These are phyloP conservation scores for Pleurotus sapidus DNA, from an alignment of 768 basidiomycete species.

Conservation along the genomic window DNA sequence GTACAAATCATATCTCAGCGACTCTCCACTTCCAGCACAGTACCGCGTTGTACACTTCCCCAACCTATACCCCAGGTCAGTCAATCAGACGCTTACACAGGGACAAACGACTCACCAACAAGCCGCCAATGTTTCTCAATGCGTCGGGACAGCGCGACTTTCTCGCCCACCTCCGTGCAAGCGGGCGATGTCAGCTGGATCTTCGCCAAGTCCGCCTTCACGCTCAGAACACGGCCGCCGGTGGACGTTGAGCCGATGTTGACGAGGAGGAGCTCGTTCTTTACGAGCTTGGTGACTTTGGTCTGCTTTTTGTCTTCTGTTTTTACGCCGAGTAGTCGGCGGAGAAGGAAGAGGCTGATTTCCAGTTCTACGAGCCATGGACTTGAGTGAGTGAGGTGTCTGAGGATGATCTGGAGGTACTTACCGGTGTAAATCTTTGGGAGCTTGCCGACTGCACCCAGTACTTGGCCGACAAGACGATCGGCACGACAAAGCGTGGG, in stretches of 20 bases:
- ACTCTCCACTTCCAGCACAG: constrained; percentile 72
- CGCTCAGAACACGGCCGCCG: constrained; percentile 90
- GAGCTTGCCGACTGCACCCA: constrained; percentile 92
- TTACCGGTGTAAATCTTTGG: constrained; percentile 89
- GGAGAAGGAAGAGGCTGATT: constrained; percentile 91
- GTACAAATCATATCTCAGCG: constrained; percentile 2
- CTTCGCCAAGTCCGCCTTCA: constrained; percentile 94
- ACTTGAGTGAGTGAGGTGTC: background rate
- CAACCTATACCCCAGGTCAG: constrained; percentile 33
- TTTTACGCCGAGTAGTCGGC: constrained; percentile 95
- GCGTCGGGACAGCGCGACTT: constrained; percentile 90
- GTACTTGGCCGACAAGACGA: constrained; percentile 93
- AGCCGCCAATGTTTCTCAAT: constrained; percentile 99
- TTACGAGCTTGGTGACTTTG: constrained; percentile 87
- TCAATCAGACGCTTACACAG: background rate
- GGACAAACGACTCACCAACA: constrained; percentile 62
- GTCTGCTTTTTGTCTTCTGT: constrained; percentile 99
- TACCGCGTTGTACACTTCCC: constrained; percentile 86
- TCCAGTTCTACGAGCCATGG: constrained; percentile 64
- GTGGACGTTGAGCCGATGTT: constrained; percentile 98
- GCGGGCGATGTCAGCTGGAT: constrained; percentile 93
- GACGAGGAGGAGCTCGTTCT: constrained; percentile 91
- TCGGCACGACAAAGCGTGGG: constrained; percentile 97
- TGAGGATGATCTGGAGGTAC: constrained; percentile 3
- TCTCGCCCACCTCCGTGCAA: constrained; percentile 96